Conservation (phyloP, 1,284 basidiomycete genomes). For the Microbotryum silenes-acaulis region DNA sequence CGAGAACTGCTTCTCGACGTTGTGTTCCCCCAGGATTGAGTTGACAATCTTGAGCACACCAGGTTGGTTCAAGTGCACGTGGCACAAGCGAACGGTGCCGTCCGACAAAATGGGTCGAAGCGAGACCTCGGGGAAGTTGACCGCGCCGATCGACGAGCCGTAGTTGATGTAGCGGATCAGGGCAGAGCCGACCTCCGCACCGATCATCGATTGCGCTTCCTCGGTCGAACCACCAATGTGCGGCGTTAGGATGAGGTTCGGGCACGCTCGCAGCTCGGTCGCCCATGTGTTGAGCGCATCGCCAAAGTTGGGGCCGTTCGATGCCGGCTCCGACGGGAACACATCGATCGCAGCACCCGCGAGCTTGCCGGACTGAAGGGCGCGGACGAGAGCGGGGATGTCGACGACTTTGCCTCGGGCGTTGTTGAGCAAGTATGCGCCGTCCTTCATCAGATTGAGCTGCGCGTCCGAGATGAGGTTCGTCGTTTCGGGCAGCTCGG, state of each 20-base stretch:
- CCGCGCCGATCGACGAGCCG: constrained; percentile 81
- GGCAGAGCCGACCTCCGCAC: constrained; percentile 83
- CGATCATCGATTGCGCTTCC: constrained; percentile 95
- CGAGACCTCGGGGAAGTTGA: constrained; percentile 99
- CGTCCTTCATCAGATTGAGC: constrained; percentile 86
- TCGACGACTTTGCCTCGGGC: constrained; percentile 92
- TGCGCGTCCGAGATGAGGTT: constrained; percentile 79
- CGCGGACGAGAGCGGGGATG: constrained; percentile 77
- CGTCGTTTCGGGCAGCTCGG: constrained; percentile 90
- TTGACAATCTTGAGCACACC: constrained; percentile 95
- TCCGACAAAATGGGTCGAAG: constrained; percentile 73
- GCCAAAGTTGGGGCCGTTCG: constrained; percentile 78
- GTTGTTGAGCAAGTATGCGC: constrained; percentile 96
- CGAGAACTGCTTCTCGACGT: constrained; percentile 98
- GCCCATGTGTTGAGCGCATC: constrained; percentile 77
- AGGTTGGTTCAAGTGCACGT: constrained; percentile 95
- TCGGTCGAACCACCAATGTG: constrained; percentile 99
- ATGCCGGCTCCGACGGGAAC: constrained; percentile 83
- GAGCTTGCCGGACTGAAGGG: constrained; percentile 73
- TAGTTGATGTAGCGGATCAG: constrained; percentile 85
- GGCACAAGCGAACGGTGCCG: constrained; percentile 80
- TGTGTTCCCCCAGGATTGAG: constrained; percentile 81
- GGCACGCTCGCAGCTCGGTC: constrained; percentile 59
- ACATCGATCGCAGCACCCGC: constrained; percentile 95
- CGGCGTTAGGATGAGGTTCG: constrained; percentile 90